phyloP scores from a whole-genome alignment of 176 grass and related monocot species.

The Carex littledalei region DNA sequence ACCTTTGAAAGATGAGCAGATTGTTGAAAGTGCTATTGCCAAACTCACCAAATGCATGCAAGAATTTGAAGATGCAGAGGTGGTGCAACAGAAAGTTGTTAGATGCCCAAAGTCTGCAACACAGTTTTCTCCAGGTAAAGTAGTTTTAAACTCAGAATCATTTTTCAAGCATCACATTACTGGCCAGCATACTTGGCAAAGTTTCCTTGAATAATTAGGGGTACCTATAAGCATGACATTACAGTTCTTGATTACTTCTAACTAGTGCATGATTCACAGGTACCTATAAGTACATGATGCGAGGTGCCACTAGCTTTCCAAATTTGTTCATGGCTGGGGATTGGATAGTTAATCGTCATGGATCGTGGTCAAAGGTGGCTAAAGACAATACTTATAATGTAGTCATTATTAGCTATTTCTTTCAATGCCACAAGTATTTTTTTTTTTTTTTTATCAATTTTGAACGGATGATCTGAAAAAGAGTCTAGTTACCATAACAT shows the following conservation, averaged over 20 bases:
- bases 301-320: conserved; percentile 61
- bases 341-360: conserved; percentile 87
- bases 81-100: conserved; percentile 42
- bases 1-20: conserved; percentile 51
- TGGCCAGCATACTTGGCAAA: neutral
- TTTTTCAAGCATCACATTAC: conserved; percentile 21
- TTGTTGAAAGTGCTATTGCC: conserved; percentile 43
- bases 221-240: neutral
- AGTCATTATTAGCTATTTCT: neutral
- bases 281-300: conserved; percentile 60
- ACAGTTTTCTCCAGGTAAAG: conserved; percentile 69
- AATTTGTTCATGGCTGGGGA: conserved; percentile 86
- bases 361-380: conserved; percentile 74
- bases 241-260: neutral
- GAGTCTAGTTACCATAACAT: too few relatives aligned
- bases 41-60: conserved; percentile 52
- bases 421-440: neutral
- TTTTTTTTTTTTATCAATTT: neutral
- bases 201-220: neutral
- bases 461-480: neutral
- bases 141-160: neutral
- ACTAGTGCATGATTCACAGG: conserved; percentile 37
- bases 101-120: conserved; percentile 53
- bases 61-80: conserved; percentile 62
- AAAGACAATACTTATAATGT: neutral